Evolutionary conservation across 2,329 filamentous ascomycete genomes (phyloP), one percentile per base, ranked within the genome.

Genomic region (Pseudogymnoascus sp.): DNA sequence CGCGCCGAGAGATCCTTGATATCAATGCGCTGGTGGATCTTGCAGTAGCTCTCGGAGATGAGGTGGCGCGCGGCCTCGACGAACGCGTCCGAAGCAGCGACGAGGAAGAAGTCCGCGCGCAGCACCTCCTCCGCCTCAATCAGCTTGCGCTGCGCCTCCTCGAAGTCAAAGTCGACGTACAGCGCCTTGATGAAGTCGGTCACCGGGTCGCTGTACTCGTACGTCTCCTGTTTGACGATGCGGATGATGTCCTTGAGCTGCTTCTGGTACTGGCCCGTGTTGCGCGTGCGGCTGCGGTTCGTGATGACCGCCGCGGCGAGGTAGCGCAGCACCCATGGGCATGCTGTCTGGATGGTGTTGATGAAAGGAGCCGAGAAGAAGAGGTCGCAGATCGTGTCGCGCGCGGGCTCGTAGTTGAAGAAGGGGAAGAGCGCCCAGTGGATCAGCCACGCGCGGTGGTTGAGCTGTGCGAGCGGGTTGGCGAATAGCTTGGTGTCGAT

Each of bases 391-490:
- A 99, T 85, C 70, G 86, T 85, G 74, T 99, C 95, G 73, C 93
- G 91, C 64, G 91, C 91, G 68, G 86, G 83, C 73, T 97, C 93
- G 80, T 91, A 88, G 86, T 99, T 97, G 86, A 97, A 99, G 80
- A 97, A 93, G 66, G 95, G 93, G 86, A 97, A 99, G 66, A 99
- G 87, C 53, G 91, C 88, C 93, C 95, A 99, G 89, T 99, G 95
- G 72, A 96, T 89, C 72, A 99, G 83, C 91, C 93, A 96, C 64
- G 93, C 96, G 74, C 95, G 91, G 83, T 97, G 93, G 76, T 93
- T 89, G 67, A 99, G 88, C 81, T 99, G 95, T 65, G 90, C 93
- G 68, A 97, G 85, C 29, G 93, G 90, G 82, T 96, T 97, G 84
- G 88, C 95, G 84, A 96, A 97, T 67, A 97, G 87, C 76, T 92